phyloP scores from a whole-genome alignment of 1,284 basidiomycete genomes.

The Xerocomus minutiporus region DNA sequence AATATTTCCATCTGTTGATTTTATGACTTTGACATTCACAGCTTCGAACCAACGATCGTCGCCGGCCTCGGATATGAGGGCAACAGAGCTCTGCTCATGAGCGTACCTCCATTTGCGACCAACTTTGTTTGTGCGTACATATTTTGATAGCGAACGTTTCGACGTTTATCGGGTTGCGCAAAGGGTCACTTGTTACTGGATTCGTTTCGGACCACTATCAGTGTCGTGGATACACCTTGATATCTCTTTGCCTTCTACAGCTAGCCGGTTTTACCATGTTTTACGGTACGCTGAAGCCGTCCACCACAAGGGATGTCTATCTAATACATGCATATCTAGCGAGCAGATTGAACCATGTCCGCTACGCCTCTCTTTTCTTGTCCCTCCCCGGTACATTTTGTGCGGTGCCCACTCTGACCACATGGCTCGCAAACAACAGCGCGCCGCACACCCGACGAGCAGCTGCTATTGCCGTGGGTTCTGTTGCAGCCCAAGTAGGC shows the following conservation, averaged over 20 bases:
- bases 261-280: slow-evolving; percentile 46
- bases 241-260: slow-evolving; percentile 36
- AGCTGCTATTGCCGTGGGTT: slow-evolving; percentile 48
- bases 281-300: slow-evolving; percentile 33
- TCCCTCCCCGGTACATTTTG: slow-evolving; percentile 44
- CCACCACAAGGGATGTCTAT: not conserved
- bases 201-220: slow-evolving; percentile 41
- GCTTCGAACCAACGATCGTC: slow-evolving; percentile 54
- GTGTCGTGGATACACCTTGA: slow-evolving; percentile 39
- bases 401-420: slow-evolving; percentile 40
- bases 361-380: slow-evolving; percentile 51
- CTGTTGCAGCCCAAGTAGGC: slow-evolving; percentile 50
- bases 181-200: not conserved
- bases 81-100: slow-evolving; percentile 46
- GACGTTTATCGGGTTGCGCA: slow-evolving; percentile 14
- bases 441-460: slow-evolving; percentile 52
- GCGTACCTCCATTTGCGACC: slow-evolving; percentile 43
- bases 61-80: slow-evolving; percentile 41
- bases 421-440: slow-evolving; percentile 60
- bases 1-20: not conserved
- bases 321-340: slow-evolving; percentile 2
- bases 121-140: slow-evolving; percentile 38
- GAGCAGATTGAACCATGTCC: slow-evolving; percentile 32
- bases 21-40: slow-evolving; percentile 19
- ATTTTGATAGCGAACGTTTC: not conserved